phyloP scores from a whole-genome alignment of 805 yeast genomes.

The Spathaspora sp. region DNA sequence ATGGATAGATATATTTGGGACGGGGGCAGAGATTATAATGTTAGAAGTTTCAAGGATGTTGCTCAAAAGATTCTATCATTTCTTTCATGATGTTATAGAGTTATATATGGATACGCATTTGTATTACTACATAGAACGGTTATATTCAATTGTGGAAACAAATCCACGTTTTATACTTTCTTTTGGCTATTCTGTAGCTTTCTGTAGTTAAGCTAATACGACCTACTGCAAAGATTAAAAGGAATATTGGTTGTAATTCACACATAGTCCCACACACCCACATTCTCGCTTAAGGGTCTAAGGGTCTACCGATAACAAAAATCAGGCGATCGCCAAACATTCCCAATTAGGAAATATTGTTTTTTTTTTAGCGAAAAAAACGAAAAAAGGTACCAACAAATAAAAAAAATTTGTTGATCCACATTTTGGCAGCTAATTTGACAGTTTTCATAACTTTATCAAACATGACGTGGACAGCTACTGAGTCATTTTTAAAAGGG shows the following conservation, averaged over 20 bases:
- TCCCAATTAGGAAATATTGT: background rate
- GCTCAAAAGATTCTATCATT: conserved; percentile 29
- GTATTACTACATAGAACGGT: background rate
- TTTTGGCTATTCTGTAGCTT: too few relatives aligned
- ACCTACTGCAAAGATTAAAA: too few relatives aligned
- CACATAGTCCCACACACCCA: too few relatives aligned
- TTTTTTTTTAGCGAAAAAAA: background rate
- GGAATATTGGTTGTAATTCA: too few relatives aligned
- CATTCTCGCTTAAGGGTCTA: too few relatives aligned
- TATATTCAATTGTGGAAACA: too few relatives aligned
- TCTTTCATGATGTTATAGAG: conserved; percentile 21
- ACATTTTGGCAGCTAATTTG: background rate
- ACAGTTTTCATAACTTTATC: background rate
- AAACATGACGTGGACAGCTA: conserved; percentile 37
- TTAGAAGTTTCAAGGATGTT: conserved; percentile 28
- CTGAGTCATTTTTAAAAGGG: conserved; percentile 33
- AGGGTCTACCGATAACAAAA: too few relatives aligned
- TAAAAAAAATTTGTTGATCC: background rate
- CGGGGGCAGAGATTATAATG: conserved; percentile 52
- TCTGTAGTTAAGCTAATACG: too few relatives aligned
- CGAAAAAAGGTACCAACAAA: background rate
- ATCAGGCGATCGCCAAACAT: background rate
- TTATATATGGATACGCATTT: too few relatives aligned
- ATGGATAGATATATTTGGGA: conserved; percentile 80
- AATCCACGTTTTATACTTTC: too few relatives aligned